These are phyloP conservation scores for Starmerella bombi DNA, from an alignment of 805 yeast genomes.

Conservation along the genomic window DNA sequence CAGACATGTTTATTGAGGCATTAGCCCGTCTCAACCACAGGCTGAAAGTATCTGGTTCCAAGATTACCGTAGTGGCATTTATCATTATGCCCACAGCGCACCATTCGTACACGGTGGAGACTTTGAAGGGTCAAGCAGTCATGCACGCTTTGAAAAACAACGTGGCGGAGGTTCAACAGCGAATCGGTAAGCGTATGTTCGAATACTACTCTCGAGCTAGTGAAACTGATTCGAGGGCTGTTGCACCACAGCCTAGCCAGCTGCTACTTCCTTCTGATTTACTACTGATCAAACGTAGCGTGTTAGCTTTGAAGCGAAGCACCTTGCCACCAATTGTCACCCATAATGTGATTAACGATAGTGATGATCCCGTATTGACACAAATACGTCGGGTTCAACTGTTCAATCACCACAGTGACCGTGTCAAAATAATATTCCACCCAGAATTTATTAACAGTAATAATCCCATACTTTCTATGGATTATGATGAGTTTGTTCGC, in stretches of 20 bases:
- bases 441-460: constrained; percentile 93
- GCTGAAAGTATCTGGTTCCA: constrained; percentile 67
- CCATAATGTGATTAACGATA: constrained; percentile 90
- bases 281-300: constrained; percentile 79
- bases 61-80: constrained; percentile 89
- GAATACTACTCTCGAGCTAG: constrained; percentile 71
- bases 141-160: constrained; percentile 81
- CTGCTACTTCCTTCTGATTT: constrained; percentile 76
- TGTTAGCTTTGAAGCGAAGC: constrained; percentile 80
- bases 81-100: constrained; percentile 97
- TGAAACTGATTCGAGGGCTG: constrained; percentile 34
- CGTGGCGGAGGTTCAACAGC: constrained; percentile 71
- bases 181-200: constrained; percentile 74
- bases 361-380: constrained; percentile 77
- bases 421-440: constrained; percentile 92
- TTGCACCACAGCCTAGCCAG: constrained; percentile 68
- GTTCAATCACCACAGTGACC: constrained; percentile 77
- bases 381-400: constrained; percentile 85
- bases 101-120: constrained; percentile 88
- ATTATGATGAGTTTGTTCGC: constrained; percentile 93
- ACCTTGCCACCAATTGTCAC: constrained; percentile 91
- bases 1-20: constrained; percentile 85
- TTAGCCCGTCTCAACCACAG: constrained; percentile 83
- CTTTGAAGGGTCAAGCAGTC: constrained; percentile 92
- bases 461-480: constrained; percentile 84